Evolutionary conservation across 1,284 basidiomycete species (phyloP).

Genomic region (Austroboletus niveus): DNA sequence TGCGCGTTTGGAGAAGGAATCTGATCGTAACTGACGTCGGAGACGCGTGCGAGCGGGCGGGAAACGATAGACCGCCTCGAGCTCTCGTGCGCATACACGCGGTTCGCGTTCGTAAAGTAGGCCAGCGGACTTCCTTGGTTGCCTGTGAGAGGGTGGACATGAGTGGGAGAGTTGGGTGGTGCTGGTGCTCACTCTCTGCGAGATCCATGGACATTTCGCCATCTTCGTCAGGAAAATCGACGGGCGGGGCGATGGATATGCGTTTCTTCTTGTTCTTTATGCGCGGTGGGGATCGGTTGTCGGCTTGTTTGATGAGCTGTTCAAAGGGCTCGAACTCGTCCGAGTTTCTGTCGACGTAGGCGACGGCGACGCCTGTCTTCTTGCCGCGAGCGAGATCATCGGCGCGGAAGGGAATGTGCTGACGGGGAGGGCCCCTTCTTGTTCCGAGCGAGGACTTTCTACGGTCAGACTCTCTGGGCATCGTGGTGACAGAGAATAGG

Average conservation of each 20-base stretch:
- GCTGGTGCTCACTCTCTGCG: slow-evolving; percentile 47
- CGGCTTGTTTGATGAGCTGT: slow-evolving; percentile 68
- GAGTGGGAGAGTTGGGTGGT: slow-evolving; percentile 5
- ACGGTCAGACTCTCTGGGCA: slow-evolving; percentile 29
- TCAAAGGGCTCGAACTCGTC: slow-evolving; percentile 86
- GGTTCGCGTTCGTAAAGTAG: slow-evolving; percentile 53
- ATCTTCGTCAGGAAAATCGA: slow-evolving; percentile 49
- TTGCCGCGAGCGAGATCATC: slow-evolving; percentile 73
- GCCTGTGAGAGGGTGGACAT: slow-evolving; percentile 10
- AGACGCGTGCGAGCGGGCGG: slow-evolving; percentile 49
- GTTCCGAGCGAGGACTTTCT: slow-evolving; percentile 35
- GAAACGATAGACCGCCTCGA: slow-evolving; percentile 48
- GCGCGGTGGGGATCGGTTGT: slow-evolving; percentile 59
- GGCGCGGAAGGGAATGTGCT: slow-evolving; percentile 71
- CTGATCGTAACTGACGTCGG: slow-evolving; percentile 62
- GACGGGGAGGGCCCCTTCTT: slow-evolving; percentile 43
- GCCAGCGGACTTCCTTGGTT: slow-evolving; percentile 47
- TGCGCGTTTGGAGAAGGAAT: slow-evolving; percentile 62
- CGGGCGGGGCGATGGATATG: slow-evolving; percentile 37
- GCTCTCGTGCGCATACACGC: slow-evolving; percentile 45
- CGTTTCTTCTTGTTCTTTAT: slow-evolving; percentile 47
- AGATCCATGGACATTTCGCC: slow-evolving; percentile 75
- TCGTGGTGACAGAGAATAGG: slow-evolving; percentile 10
- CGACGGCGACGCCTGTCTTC: slow-evolving; percentile 69
- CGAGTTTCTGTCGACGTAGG: slow-evolving; percentile 66